Percentiles rank a stretch among this genome's conserved stretches.
These are phyloP conservation scores for Pseudocercospora cruenta DNA, from an alignment of 2,329 filamentous ascomycete species.

Conservation along the genomic window DNA sequence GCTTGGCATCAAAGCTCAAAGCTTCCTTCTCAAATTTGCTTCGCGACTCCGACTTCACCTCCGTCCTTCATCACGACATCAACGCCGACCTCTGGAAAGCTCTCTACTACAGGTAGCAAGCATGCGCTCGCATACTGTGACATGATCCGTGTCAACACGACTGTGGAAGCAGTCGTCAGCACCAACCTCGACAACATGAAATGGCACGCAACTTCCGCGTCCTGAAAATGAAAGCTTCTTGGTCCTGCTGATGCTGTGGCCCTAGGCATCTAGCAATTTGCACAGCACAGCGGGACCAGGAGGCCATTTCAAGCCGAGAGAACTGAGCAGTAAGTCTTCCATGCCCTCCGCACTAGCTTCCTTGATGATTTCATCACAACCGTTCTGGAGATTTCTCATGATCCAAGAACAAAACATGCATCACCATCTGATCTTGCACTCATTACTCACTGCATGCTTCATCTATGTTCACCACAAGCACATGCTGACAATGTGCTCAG, in stretches of 20 bases:
- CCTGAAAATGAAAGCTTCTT: background rate
- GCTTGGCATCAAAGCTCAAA: background rate
- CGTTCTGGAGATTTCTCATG: slow-evolving; percentile 43
- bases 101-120: background rate
- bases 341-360: slow-evolving; percentile 6
- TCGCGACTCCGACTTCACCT: background rate
- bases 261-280: background rate
- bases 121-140: background rate
- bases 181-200: background rate
- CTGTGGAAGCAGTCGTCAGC: background rate
- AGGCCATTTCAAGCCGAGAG: background rate
- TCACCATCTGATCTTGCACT: slow-evolving; percentile 44
- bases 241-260: background rate
- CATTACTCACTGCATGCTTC: slow-evolving; percentile 8
- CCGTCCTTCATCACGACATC: background rate
- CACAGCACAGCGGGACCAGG: background rate
- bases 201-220: background rate
- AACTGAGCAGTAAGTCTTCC: slow-evolving; percentile 19
- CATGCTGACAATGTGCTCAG: background rate
- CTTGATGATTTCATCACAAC: slow-evolving; percentile 40
- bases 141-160: background rate
- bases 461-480: background rate
- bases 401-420: slow-evolving; percentile 47
- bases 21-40: background rate
- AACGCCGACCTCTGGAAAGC: background rate